A percentile compares a stretch with the other conserved stretches of the same genome.
Evolutionary conservation across 2,329 filamentous ascomycete species (phyloP).

Genomic region (Harringtonia lauricola): DNA sequence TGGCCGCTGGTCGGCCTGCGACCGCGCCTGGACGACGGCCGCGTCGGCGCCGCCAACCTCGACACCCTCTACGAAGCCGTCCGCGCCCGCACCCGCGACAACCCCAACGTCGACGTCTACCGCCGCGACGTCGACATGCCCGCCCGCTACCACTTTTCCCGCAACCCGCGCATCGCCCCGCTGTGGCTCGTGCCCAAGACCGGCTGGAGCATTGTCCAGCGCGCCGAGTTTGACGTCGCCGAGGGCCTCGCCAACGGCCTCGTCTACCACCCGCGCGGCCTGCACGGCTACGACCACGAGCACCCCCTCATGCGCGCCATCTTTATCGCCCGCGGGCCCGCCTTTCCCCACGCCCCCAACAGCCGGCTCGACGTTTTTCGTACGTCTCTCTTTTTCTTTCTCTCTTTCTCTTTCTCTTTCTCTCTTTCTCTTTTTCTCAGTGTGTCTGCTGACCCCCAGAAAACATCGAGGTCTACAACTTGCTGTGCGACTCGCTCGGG

Average conservation of each 20-base stretch:
- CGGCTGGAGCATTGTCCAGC: constrained; percentile 84
- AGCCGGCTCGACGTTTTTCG: constrained; percentile 73
- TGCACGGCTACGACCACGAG: constrained; percentile 93
- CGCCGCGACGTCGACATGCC: constrained; percentile 84
- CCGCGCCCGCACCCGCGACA: constrained; percentile 42
- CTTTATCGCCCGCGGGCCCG: constrained; percentile 83
- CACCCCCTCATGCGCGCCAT: constrained; percentile 94
- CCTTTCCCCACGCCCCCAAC: constrained; percentile 77
- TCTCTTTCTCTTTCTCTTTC: background rate
- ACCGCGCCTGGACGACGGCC: no score
- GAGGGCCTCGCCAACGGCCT: constrained; percentile 52
- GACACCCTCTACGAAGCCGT: constrained; percentile 54
- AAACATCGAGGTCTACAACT: constrained; percentile 92
- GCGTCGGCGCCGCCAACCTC: constrained; percentile 58
- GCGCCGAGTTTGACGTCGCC: constrained; percentile 64
- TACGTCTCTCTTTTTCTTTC: constrained; percentile 36
- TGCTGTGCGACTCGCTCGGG: constrained; percentile 78
- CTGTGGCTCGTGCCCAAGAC: constrained; percentile 89
- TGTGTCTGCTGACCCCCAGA: constrained; percentile 36
- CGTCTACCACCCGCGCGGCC: constrained; percentile 67
- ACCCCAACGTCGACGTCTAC: constrained; percentile 75
- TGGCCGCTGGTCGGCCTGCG: constrained; percentile 90
- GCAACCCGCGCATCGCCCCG: constrained; percentile 82
- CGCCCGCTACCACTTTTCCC: constrained; percentile 78
- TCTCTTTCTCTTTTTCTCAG: background rate